Evolutionary conservation across 1,284 basidiomycete genomes (phyloP).

Genomic region (Tylopilus sp.): DNA sequence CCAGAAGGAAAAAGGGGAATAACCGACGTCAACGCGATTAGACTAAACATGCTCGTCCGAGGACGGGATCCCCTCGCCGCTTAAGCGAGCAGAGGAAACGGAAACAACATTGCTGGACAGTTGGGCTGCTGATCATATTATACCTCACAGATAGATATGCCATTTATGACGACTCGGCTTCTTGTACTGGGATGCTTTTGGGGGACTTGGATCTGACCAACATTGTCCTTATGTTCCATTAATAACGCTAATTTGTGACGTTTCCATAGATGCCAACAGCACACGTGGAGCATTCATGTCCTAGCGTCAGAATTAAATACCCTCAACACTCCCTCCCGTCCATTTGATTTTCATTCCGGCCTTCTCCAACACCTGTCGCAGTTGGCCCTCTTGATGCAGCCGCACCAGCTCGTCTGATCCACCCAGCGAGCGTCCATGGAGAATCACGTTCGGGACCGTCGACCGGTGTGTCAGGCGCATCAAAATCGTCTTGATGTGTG

Average conservation of each 20-base stretch:
- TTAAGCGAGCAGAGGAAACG: not conserved
- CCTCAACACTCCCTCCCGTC: conserved; percentile 8
- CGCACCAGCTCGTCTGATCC: conserved; percentile 61
- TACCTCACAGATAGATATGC: conserved; percentile 13
- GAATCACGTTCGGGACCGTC: conserved; percentile 73
- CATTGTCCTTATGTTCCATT: conserved; percentile 10
- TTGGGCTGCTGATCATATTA: not conserved
- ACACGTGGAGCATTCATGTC: no score
- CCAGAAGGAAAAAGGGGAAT: conserved; percentile 49
- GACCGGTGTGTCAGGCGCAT: conserved; percentile 58
- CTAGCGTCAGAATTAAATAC: not conserved
- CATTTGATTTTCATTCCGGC: conserved; percentile 17
- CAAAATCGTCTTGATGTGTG: conserved; percentile 61
- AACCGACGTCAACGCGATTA: conserved; percentile 2
- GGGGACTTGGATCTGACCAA: not conserved
- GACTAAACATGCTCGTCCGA: conserved; percentile 5
- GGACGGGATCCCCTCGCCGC: conserved; percentile 1
- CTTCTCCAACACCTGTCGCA: conserved; percentile 8
- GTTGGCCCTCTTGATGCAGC: conserved; percentile 18
- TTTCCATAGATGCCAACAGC: no score
- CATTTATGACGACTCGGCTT: conserved; percentile 3
- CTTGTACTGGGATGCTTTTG: not conserved
- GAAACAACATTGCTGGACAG: not conserved
- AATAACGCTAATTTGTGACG: not conserved
- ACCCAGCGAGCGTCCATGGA: conserved; percentile 64